These are phyloP conservation scores for Pythium brassicae DNA, from an alignment of 352 stramenopile genomes.

Conservation along the genomic window DNA sequence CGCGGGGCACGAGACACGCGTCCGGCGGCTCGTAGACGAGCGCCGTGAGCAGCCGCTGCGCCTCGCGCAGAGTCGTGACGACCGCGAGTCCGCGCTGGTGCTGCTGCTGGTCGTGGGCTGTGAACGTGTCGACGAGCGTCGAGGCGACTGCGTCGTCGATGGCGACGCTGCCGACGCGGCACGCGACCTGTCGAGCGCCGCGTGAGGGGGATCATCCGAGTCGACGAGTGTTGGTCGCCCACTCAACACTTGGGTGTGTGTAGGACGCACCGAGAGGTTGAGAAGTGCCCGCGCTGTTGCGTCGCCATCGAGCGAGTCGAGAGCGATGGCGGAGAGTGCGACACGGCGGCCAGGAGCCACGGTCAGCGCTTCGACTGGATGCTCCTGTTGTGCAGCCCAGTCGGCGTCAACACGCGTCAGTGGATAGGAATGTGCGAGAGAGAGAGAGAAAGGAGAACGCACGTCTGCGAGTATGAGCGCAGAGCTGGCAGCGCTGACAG, in stretches of 20 bases:
- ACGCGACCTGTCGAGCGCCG: conserved; percentile 17
- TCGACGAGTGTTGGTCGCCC: no score
- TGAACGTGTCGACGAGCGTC: conserved; percentile 14
- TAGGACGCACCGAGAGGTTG: conserved; percentile 3
- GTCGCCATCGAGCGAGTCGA: background rate
- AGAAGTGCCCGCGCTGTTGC: background rate
- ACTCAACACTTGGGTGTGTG: no score
- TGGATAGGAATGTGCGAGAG: background rate
- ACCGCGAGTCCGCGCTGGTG: conserved; percentile 8
- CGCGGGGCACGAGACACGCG: background rate
- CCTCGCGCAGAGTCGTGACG: conserved; percentile 21
- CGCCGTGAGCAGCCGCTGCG: conserved; percentile 21
- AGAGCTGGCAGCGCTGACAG: no score
- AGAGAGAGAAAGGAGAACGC: no score
- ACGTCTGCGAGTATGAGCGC: conserved; percentile 1
- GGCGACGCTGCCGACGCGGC: conserved; percentile 18
- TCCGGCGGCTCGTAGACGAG: conserved; percentile 17
- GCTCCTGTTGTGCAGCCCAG: conserved; percentile 1
- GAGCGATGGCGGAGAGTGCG: background rate
- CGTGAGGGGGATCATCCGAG: background rate
- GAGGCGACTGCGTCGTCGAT: conserved; percentile 9
- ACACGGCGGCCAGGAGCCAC: background rate
- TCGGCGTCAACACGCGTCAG: background rate
- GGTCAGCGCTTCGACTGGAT: background rate
- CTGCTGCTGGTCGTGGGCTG: background rate